Evolutionary conservation across 805 yeast species (phyloP).

Genomic region (Barnettozyma pratensis): DNA sequence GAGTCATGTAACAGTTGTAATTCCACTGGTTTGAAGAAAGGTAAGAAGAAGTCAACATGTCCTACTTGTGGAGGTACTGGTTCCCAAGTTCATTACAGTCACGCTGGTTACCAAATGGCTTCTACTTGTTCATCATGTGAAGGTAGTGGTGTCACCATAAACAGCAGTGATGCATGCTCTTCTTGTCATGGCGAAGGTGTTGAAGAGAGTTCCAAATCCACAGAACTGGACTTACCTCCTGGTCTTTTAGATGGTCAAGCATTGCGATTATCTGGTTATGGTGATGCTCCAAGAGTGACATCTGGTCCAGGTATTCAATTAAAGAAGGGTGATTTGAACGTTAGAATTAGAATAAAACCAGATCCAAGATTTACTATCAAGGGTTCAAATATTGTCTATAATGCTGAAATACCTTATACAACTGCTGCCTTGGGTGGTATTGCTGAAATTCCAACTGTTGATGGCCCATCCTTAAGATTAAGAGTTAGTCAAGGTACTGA

Average conservation of each 20-base stretch:
- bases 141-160: conserved; percentile 81
- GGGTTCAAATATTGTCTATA: conserved; percentile 60
- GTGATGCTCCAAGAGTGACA: conserved; percentile 81
- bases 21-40: conserved; percentile 81
- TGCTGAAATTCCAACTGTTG: conserved; percentile 85
- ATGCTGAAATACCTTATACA: conserved; percentile 77
- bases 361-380: conserved; percentile 67
- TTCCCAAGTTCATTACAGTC: conserved; percentile 73
- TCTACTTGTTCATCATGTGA: conserved; percentile 84
- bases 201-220: conserved; percentile 56
- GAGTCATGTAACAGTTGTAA: conserved; percentile 75
- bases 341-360: conserved; percentile 71
- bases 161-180: conserved; percentile 62
- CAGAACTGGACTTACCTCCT: conserved; percentile 79
- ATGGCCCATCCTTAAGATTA: conserved; percentile 69
- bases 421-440: conserved; percentile 96
- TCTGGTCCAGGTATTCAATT: conserved; percentile 64
- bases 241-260: conserved; percentile 87
- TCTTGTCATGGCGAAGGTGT: conserved; percentile 92
- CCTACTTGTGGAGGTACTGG: conserved; percentile 91
- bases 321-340: conserved; percentile 81
- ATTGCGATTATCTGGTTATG: conserved; percentile 79
- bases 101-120: conserved; percentile 96
- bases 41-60: conserved; percentile 74
- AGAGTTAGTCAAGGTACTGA: conserved; percentile 85